A percentile compares a stretch with the other conserved stretches of the same genome.
phyloP scores from a whole-genome alignment of 169 alveolate species.

The Plasmodium vinckei region DNA sequence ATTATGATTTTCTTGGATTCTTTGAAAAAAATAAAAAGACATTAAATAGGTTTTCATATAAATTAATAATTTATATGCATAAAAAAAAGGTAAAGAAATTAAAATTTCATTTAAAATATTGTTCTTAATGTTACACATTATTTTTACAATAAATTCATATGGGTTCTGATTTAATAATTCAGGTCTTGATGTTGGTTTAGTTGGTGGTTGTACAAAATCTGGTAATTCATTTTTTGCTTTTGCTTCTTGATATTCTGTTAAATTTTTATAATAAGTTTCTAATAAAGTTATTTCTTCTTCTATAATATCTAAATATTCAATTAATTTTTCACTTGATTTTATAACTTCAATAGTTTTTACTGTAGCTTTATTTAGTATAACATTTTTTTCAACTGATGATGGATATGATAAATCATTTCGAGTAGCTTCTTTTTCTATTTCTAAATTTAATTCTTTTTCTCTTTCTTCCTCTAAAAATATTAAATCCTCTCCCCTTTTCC shows the following conservation, averaged over 20 bases:
- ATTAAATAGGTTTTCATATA: slow-evolving; percentile 75
- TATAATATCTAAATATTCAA: slow-evolving; percentile 78
- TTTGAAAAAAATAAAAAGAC: slow-evolving; percentile 74
- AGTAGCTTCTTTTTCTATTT: slow-evolving; percentile 86
- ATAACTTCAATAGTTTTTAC: slow-evolving; percentile 86
- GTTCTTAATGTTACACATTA: slow-evolving; percentile 75
- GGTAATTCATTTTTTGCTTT: slow-evolving; percentile 63
- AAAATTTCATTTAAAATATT: slow-evolving; percentile 79
- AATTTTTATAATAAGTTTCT: slow-evolving; percentile 73
- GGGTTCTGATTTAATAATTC: slow-evolving; percentile 77
- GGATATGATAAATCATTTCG: slow-evolving; percentile 84
- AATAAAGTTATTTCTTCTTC: slow-evolving; percentile 76
- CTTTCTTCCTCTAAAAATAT: slow-evolving; percentile 87
- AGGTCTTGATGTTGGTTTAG: slow-evolving; percentile 72
- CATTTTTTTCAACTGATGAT: slow-evolving; percentile 82
- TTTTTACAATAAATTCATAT: slow-evolving; percentile 68
- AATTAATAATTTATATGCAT: slow-evolving; percentile 80
- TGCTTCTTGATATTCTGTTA: slow-evolving; percentile 72
- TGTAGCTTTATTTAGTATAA: slow-evolving; percentile 83
- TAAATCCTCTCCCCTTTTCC: slow-evolving; percentile 86
- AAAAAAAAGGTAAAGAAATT: slow-evolving; percentile 82
- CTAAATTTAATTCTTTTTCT: slow-evolving; percentile 88
- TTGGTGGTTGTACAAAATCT: slow-evolving; percentile 78
- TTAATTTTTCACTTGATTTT: slow-evolving; percentile 86
- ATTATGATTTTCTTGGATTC: slow-evolving; percentile 35